These are phyloP conservation scores for Malassezia restricta DNA, from an alignment of 1,284 basidiomycete genomes.

Conservation along the genomic window DNA sequence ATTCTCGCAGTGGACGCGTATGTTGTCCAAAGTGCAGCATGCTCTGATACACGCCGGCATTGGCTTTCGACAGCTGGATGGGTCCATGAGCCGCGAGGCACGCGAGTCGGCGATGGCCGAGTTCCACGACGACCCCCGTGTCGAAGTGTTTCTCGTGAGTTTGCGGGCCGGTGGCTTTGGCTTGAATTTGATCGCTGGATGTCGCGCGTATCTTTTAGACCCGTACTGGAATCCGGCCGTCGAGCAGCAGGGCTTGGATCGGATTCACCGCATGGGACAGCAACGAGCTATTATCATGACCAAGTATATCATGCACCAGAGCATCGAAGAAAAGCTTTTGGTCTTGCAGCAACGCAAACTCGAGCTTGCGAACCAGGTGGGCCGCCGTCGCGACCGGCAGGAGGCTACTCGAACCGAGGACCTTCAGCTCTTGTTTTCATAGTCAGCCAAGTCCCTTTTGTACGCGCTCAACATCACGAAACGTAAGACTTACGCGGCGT, in stretches of 20 bases:
- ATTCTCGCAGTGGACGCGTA: conserved; percentile 50
- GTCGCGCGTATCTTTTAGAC: conserved; percentile 80
- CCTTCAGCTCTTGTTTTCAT: conserved; percentile 27
- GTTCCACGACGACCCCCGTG: conserved; percentile 28
- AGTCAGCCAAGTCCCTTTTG: conserved; percentile 2
- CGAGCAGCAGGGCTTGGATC: conserved; percentile 51
- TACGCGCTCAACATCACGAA: conserved; percentile 57
- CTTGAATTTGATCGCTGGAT: conserved; percentile 57
- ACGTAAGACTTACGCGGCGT: conserved; percentile 69
- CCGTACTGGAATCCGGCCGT: conserved; percentile 97
- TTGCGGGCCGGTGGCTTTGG: conserved; percentile 48
- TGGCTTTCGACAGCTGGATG: conserved; percentile 30
- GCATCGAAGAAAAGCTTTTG: conserved; percentile 44
- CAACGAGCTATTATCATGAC: conserved; percentile 36
- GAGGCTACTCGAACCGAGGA: conserved; percentile 28
- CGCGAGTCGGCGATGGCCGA: conserved; percentile 25
- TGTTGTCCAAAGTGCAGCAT: conserved; percentile 39
- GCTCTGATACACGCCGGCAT: conserved; percentile 34
- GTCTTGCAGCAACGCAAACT: conserved; percentile 38
- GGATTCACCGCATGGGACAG: conserved; percentile 41
- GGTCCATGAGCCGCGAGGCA: conserved; percentile 33
- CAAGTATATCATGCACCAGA: conserved; percentile 38
- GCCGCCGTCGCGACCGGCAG: conserved; percentile 18
- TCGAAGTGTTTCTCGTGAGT: conserved; percentile 40
- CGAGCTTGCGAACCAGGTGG: conserved; percentile 39